These are phyloP conservation scores for Botryotinia calthae DNA, from an alignment of 2,329 filamentous ascomycete genomes.

Conservation along the genomic window DNA sequence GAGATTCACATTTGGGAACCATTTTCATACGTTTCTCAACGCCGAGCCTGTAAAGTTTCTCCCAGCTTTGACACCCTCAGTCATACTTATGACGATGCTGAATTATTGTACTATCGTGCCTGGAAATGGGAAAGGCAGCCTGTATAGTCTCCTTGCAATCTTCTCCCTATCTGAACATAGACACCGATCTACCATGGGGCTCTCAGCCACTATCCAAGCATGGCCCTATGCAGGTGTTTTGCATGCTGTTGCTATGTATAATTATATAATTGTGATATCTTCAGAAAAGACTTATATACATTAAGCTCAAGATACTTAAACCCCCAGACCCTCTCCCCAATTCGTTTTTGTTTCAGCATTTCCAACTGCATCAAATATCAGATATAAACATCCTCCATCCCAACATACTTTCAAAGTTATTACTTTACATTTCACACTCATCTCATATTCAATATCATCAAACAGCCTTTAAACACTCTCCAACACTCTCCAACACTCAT, in stretches of 20 bases:
- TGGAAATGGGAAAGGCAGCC: background rate
- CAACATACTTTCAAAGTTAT: background rate
- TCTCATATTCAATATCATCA: background rate
- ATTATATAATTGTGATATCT: constrained; percentile 15
- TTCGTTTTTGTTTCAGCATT: constrained; percentile 18
- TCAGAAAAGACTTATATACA: constrained; percentile 5
- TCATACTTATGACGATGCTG: constrained; percentile 19
- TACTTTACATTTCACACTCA: background rate
- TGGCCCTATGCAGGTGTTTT: constrained; percentile 20
- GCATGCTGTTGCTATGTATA: constrained; percentile 14
- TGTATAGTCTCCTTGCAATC: background rate
- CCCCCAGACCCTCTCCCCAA: background rate
- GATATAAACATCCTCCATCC: constrained; percentile 19
- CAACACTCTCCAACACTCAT: background rate
- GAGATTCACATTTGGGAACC: constrained; percentile 10
- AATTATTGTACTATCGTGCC: background rate
- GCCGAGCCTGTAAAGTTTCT: constrained; percentile 11
- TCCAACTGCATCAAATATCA: constrained; percentile 15
- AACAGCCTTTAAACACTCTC: background rate
- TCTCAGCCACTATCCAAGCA: constrained; percentile 19
- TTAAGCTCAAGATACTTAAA: constrained; percentile 12
- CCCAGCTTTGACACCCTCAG: constrained; percentile 17
- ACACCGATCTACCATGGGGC: constrained; percentile 16
- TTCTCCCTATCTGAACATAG: constrained; percentile 9
- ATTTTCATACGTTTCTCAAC: background rate